Base-by-base conservation (phyloP, 495 filamentous ascomycete genomes). In the Oidiodendron maius region DNA sequence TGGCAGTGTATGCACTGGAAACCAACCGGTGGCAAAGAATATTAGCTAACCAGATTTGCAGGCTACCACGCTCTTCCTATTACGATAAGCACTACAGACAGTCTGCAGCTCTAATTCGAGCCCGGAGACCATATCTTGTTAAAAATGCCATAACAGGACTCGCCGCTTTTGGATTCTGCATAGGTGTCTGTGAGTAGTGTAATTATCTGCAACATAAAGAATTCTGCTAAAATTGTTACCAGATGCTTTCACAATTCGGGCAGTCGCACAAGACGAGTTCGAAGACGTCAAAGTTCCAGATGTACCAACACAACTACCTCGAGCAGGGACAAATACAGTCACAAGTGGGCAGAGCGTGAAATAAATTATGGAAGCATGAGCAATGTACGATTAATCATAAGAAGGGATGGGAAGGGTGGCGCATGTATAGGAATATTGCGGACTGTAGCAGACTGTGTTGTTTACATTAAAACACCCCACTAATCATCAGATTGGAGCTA, bases 231-330 rank as follows among this genome's bases (percentile, higher is more conserved):
- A n/a, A 4, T 9, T 22, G 0, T 22, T 6, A 10, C 44, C 50
- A 98, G 93, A 96, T 62, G 68, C 80, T 44, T 97, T 85, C 67
- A 97, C 93, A 8, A 86, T 99, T 61, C 75, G 71, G 44, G 89
- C 86, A 20, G 83, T 99, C 61, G 84, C 89, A 28, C 94, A 97
- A 69, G 93, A 99, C 65, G 89, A 99, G 51, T 99, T 99, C 77
- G 88, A 91, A 57, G 93, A 99, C 62, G 90, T 99, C 46, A 79
- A 80, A 58, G 81, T 95, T 36, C 90, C 91, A 40, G 83, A 86
- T 60, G 71, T 76, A 5, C 83, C 85, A 38, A 66, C 56, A 4
- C 68, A 61, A 43, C 35, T 35, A 75, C 55, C 61, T 72, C 40
- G 40, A 48, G 52, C 66, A 59, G 56, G 68, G 62, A 40, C 67